Percentiles rank a stretch among this genome's conserved stretches.
Evolutionary conservation across 805 yeast species (phyloP).

Genomic region (Grigorovia yakushimaensis): DNA sequence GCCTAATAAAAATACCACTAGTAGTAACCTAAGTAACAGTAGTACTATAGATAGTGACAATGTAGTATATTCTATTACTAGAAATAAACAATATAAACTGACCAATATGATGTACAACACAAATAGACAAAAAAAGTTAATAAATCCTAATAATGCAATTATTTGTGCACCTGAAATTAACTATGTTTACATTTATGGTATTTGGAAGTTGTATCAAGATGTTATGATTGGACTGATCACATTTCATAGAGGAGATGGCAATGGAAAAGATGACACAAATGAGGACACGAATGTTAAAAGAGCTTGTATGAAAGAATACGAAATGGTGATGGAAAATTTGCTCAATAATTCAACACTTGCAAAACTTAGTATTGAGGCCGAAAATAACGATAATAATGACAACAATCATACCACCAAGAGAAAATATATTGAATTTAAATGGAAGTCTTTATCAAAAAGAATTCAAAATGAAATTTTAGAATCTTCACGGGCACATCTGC

Average conservation of each 20-base stretch:
- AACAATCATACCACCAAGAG: not conserved
- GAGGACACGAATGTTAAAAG: not conserved
- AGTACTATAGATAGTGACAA: not conserved
- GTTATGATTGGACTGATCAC: constrained; percentile 21
- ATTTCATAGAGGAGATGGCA: not conserved
- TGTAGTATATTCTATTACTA: constrained; percentile 11
- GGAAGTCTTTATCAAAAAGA: constrained; percentile 16
- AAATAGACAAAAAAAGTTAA: constrained; percentile 3
- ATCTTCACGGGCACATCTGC: not conserved
- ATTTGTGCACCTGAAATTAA: constrained; percentile 84
- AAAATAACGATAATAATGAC: not conserved
- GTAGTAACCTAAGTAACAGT: not conserved
- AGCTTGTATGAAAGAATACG: not conserved
- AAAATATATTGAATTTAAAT: constrained; percentile 20
- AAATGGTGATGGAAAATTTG: not conserved
- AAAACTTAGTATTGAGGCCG: not conserved
- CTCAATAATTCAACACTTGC: not conserved
- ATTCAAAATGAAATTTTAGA: constrained; percentile 11
- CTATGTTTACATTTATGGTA: constrained; percentile 75
- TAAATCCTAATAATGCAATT: constrained; percentile 48
- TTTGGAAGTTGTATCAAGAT: constrained; percentile 52
- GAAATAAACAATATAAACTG: constrained; percentile 21
- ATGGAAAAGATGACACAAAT: not conserved
- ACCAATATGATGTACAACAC: constrained; percentile 3
- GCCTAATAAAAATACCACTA: not conserved